Evolutionary conservation across 495 filamentous ascomycete species (phyloP).

Genomic region (Penicillium bovifimosum): DNA sequence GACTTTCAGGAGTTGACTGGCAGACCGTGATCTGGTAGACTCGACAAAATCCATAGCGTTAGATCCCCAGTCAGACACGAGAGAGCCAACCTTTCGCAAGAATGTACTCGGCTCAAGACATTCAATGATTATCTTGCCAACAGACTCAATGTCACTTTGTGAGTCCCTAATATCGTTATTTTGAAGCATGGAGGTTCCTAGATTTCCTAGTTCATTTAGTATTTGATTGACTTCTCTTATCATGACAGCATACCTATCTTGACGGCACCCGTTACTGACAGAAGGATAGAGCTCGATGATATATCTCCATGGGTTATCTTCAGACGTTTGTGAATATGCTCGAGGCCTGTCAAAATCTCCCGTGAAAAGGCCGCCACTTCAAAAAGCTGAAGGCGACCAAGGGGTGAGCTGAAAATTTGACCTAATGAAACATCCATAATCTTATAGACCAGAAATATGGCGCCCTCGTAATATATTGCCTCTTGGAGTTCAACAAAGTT

Average conservation of each 20-base stretch:
- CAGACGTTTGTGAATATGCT: slow-evolving; percentile 5
- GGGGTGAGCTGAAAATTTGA: slow-evolving; percentile 10
- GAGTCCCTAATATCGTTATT: background rate
- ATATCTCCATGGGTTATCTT: slow-evolving; percentile 5
- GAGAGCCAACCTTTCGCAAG: background rate
- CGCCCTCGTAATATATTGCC: slow-evolving; percentile 4
- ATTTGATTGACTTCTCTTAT: background rate
- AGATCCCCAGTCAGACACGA: too few species aligned
- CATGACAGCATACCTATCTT: slow-evolving; percentile 8
- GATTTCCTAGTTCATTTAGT: slow-evolving; percentile 3
- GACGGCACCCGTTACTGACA: slow-evolving; percentile 4
- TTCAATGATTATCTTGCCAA: slow-evolving; percentile 5
- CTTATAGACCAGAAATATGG: slow-evolving; percentile 10
- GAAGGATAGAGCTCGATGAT: slow-evolving; percentile 1
- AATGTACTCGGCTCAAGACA: slow-evolving; percentile 9
- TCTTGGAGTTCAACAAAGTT: slow-evolving; percentile 8
- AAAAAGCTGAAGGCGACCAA: slow-evolving; percentile 10
- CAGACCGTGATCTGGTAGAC: background rate
- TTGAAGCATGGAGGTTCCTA: slow-evolving; percentile 5
- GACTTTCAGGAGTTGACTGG: slow-evolving; percentile 1
- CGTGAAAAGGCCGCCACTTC: slow-evolving; percentile 11
- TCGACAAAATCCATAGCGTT: slow-evolving; percentile 6
- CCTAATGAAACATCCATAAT: slow-evolving; percentile 11
- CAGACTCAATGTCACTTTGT: slow-evolving; percentile 1
- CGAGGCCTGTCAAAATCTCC: slow-evolving; percentile 6